Evolutionary conservation across 2,329 filamentous ascomycete species (phyloP).

Genomic region (Botryosphaeria dothidea): DNA sequence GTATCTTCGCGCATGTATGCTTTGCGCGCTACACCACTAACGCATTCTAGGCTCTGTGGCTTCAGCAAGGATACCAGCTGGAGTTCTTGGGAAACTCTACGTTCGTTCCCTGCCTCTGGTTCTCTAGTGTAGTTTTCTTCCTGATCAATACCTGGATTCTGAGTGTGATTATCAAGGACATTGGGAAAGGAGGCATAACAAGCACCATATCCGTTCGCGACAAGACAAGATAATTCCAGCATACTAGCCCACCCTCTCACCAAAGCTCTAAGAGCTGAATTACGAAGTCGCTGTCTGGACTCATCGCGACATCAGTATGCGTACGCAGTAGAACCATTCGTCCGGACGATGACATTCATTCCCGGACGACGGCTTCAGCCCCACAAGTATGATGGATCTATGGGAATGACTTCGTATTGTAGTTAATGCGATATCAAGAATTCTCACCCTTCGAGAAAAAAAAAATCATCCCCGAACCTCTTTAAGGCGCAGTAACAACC

Average conservation of each 20-base stretch:
- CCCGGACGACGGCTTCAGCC: no score
- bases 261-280: no score
- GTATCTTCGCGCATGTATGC: constrained; percentile 13
- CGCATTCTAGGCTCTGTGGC: constrained; percentile 41
- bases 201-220: no score
- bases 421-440: no score
- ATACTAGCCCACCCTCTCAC: neutral
- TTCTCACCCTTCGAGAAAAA: neutral
- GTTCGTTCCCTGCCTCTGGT: constrained; percentile 83
- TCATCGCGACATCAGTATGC: no score
- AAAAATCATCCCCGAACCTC: neutral
- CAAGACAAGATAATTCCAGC: neutral
- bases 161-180: constrained; percentile 74
- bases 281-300: no score
- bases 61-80: constrained; percentile 52
- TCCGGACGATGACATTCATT: no score
- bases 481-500: neutral
- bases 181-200: constrained; percentile 29
- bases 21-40: constrained; percentile 3
- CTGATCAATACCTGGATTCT: constrained; percentile 84
- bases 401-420: no score
- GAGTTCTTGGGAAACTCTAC: constrained; percentile 71
- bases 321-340: no score
- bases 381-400: no score
- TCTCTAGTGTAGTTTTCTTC: constrained; percentile 77